phyloP scores from a whole-genome alignment of 768 basidiomycete genomes.

The Termitomyces sp. region DNA sequence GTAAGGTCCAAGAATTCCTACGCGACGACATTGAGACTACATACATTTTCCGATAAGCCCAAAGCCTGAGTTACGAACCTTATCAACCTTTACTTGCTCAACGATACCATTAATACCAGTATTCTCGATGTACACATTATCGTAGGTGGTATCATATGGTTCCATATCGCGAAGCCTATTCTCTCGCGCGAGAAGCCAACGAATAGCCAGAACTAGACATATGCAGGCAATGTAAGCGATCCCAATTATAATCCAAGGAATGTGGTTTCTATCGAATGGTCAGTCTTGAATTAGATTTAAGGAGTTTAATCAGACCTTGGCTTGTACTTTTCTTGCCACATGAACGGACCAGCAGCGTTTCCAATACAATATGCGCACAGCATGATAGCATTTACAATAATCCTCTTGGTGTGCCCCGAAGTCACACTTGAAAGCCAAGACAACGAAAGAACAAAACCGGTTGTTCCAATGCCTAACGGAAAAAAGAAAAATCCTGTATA shows the following conservation, averaged over 20 bases:
- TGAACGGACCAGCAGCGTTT: slow-evolving; percentile 67
- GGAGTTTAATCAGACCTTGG: slow-evolving; percentile 41
- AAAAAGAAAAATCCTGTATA: not conserved
- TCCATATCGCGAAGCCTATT: slow-evolving; percentile 66
- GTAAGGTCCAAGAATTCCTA: slow-evolving; percentile 74
- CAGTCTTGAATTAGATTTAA: not conserved
- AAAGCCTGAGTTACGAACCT: slow-evolving; percentile 40
- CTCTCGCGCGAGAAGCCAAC: slow-evolving; percentile 52
- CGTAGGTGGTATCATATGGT: slow-evolving; percentile 46
- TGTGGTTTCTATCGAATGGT: slow-evolving; percentile 44
- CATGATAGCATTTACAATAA: slow-evolving; percentile 73
- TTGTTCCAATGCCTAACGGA: slow-evolving; percentile 16
- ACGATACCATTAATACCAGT: slow-evolving; percentile 46
- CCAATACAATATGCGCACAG: slow-evolving; percentile 63
- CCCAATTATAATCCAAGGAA: slow-evolving; percentile 78
- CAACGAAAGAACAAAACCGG: slow-evolving; percentile 53
- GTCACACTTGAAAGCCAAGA: slow-evolving; percentile 66
- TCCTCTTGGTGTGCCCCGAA: slow-evolving; percentile 67
- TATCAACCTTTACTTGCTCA: slow-evolving; percentile 57
- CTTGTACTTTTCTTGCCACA: slow-evolving; percentile 69
- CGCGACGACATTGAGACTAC: not conserved
- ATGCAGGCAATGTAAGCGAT: slow-evolving; percentile 58
- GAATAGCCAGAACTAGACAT: slow-evolving; percentile 41
- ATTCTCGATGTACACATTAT: slow-evolving; percentile 59
- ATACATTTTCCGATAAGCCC: not conserved